phyloP scores from a whole-genome alignment of 2,329 filamentous ascomycete genomes.

The Trichophyton simii region DNA sequence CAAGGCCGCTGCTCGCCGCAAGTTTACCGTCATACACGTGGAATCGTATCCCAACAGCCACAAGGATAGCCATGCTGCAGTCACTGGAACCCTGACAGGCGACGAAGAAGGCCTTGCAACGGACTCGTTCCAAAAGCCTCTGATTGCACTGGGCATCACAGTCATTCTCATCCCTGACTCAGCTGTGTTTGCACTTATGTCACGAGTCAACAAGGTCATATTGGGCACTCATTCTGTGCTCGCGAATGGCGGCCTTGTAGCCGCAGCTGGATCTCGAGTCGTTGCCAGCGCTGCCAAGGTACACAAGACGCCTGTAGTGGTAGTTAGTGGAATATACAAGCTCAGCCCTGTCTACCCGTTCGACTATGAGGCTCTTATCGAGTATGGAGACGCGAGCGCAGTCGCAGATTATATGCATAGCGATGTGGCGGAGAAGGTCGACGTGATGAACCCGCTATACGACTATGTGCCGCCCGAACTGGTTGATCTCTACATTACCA shows the following conservation, averaged over 20 bases:
- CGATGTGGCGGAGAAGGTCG: conserved; percentile 61
- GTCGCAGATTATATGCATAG: conserved; percentile 70
- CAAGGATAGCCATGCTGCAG: conserved; percentile 47
- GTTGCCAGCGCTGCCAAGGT: conserved; percentile 76
- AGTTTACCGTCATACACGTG: conserved; percentile 80
- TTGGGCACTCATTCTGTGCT: conserved; percentile 77
- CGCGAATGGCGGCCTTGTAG: conserved; percentile 74
- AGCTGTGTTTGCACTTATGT: conserved; percentile 86
- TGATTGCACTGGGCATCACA: conserved; percentile 63
- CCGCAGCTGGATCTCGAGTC: conserved; percentile 68
- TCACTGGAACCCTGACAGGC: conserved; percentile 42
- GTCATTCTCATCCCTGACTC: conserved; percentile 76
- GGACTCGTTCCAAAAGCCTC: conserved; percentile 58
- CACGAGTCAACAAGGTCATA: conserved; percentile 88
- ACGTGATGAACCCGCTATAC: conserved; percentile 65
- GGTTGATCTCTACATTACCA: conserved; percentile 55
- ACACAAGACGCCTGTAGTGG: conserved; percentile 72
- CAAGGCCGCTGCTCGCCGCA: conserved; percentile 74
- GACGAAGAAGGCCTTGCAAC: conserved; percentile 37
- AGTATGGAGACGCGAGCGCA: conserved; percentile 69
- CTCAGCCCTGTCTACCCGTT: conserved; percentile 82
- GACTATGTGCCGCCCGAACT: conserved; percentile 70
- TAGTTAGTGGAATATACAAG: conserved; percentile 85
- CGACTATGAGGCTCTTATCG: conserved; percentile 67
- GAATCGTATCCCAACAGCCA: conserved; percentile 61